Evolutionary conservation across 179 eudicot species (phyloP), one percentile per base, ranked within the genome.

Genomic region (Sideroxylon spinosum): DNA sequence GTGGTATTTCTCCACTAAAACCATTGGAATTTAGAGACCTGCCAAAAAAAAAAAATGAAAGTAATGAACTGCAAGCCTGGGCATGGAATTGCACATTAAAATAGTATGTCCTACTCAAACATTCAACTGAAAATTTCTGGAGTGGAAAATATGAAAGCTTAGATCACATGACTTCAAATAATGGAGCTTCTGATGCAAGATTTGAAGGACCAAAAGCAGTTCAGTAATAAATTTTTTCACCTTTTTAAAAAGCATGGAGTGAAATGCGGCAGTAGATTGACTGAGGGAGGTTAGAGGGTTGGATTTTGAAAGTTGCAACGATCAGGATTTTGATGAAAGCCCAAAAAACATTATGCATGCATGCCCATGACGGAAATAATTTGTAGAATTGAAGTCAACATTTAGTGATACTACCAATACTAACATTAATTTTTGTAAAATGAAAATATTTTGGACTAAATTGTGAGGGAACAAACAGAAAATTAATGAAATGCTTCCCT

Each of bases 1-100:
- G 82, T 11, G 98, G 97, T 49, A 93, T 83, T 55, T 59, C 25
- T 68, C 94, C 97, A 71, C 52, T 87, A 76, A 93, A 92, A 73
- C 72, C 28, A 76, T 93, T 93, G 46, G 93, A 84, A 76, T 91
- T 93, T 28, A 93, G 85, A 48, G 98, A 86, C 82, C 96, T 91
- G 84, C 75, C 44, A 76, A 32, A 74, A 50, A 37, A 3, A 3
- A 1, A 37, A 6, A 37, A 52, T 14, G 60, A 23, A 55, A 19
- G 37, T 0, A 50, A 7, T 29, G 46, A 73, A 69, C 64, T 49
- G 11, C 8, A 48, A 28, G 71, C 61, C 6, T 17, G 13, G 65
- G 22, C 8, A 14, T 44, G 28, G 68, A 17, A 74, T 37, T 14
- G 13, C 66, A 60, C 20, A 0, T n/a, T 46, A 74, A 63, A 74